These are phyloP conservation scores for Kodamaea fukazawae DNA, from an alignment of 805 yeast species.

Conservation along the genomic window DNA sequence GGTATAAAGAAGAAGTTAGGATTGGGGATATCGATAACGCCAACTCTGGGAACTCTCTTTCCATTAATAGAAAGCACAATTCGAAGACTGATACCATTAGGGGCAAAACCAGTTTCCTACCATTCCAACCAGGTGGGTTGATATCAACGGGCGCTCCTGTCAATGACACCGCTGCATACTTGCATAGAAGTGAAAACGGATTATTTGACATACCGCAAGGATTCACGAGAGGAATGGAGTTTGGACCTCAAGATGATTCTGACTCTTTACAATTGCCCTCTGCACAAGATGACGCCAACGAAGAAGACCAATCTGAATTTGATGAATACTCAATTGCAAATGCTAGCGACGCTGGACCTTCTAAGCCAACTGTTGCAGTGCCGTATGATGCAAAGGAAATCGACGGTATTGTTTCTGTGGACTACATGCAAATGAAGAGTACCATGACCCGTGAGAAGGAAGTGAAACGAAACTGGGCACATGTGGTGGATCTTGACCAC, in stretches of 20 bases:
- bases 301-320: conserved; percentile 5
- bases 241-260: conserved; percentile 15
- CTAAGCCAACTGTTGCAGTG: neutral
- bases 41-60: conserved; percentile 66
- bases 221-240: conserved; percentile 63
- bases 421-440: conserved; percentile 25
- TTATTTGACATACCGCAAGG: conserved; percentile 84
- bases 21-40: conserved; percentile 48
- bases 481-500: conserved; percentile 84
- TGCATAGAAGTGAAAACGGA: conserved; percentile 71
- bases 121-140: conserved; percentile 91
- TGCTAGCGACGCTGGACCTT: neutral
- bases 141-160: conserved; percentile 15
- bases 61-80: conserved; percentile 66
- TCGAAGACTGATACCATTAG: conserved; percentile 58
- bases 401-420: conserved; percentile 41
- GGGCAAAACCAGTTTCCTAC: conserved; percentile 74
- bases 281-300: conserved; percentile 13
- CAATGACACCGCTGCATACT: conserved; percentile 33
- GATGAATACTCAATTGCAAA: conserved; percentile 5
- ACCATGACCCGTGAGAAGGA: conserved; percentile 24
- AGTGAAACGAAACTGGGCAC: conserved; percentile 81
- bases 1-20: conserved; percentile 55
- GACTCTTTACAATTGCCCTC: conserved; percentile 8
- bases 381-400: conserved; percentile 44